These are phyloP conservation scores for Cryptococcus sp. DNA, from an alignment of 1,284 basidiomycete genomes.

Conservation along the genomic window DNA sequence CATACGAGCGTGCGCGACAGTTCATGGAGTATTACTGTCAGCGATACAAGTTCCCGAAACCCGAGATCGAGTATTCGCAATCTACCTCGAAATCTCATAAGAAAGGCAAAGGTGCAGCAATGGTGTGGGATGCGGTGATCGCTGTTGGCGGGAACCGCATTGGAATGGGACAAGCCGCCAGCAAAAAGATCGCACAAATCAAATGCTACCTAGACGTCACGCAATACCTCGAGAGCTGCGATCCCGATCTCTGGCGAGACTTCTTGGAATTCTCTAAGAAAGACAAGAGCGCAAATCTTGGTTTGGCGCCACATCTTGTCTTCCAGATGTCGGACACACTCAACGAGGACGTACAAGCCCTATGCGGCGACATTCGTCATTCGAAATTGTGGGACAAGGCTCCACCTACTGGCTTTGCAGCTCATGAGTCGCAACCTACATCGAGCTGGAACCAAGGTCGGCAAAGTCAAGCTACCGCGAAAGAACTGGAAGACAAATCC, in stretches of 20 bases:
- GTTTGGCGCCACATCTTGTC: constrained; percentile 69
- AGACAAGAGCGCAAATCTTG: constrained; percentile 51
- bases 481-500: constrained; percentile 61
- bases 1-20: constrained; percentile 73
- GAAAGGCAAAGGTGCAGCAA: constrained; percentile 36
- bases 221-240: constrained; percentile 80
- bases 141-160: constrained; percentile 75
- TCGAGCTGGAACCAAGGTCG: constrained; percentile 34
- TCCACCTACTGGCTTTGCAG: constrained; percentile 34
- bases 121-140: constrained; percentile 78
- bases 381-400: constrained; percentile 58
- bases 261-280: constrained; percentile 56
- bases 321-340: constrained; percentile 70
- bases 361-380: constrained; percentile 67
- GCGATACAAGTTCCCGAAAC: constrained; percentile 74
- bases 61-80: constrained; percentile 67
- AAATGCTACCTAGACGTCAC: constrained; percentile 85
- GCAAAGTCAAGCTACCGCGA: constrained; percentile 27
- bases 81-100: constrained; percentile 18
- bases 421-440: constrained; percentile 25
- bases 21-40: constrained; percentile 97
- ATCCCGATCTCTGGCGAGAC: constrained; percentile 73
- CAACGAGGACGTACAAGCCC: constrained; percentile 71
- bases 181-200: constrained; percentile 74
- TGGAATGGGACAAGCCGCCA: constrained; percentile 69